Percentiles rank a stretch among this genome's conserved stretches.
These are phyloP conservation scores for Lactarius psammicola DNA, from an alignment of 768 basidiomycete genomes.

Conservation along the genomic window DNA sequence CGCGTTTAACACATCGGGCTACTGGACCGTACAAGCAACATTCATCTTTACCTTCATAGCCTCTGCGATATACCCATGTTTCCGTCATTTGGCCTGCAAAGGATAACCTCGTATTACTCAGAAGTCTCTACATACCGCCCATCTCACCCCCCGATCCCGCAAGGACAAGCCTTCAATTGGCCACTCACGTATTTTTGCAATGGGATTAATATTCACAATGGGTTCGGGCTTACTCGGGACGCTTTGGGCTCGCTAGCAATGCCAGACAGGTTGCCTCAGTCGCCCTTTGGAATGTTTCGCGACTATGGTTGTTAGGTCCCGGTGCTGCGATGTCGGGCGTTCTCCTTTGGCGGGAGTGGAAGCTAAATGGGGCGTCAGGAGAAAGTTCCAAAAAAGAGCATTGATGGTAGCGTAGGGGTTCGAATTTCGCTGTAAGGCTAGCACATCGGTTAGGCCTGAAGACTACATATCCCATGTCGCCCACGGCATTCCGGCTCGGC, in stretches of 20 bases:
- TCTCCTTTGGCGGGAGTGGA: slow-evolving; percentile 25
- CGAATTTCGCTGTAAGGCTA: not conserved
- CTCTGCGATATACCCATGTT: slow-evolving; percentile 22
- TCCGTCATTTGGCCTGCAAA: slow-evolving; percentile 3
- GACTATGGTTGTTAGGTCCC: slow-evolving; percentile 16
- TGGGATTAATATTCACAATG: slow-evolving; percentile 25
- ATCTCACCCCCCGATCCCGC: slow-evolving; percentile 10
- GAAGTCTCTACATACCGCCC: slow-evolving; percentile 16
- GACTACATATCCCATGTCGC: too few species aligned
- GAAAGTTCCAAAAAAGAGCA: slow-evolving; percentile 2
- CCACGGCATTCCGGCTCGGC: too few species aligned
- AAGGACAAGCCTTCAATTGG: slow-evolving; percentile 8
- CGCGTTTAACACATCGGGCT: slow-evolving; percentile 21
- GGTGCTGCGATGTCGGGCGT: slow-evolving; percentile 26
- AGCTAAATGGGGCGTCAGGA: slow-evolving; percentile 11
- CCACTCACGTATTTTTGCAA: slow-evolving; percentile 17
- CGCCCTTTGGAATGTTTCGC: slow-evolving; percentile 20
- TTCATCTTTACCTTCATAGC: slow-evolving; percentile 21
- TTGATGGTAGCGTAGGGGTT: not conserved
- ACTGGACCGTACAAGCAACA: slow-evolving; percentile 24
- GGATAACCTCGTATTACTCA: slow-evolving; percentile 15
- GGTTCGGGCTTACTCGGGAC: slow-evolving; percentile 16
- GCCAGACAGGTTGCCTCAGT: slow-evolving; percentile 7
- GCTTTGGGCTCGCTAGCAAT: slow-evolving; percentile 25
- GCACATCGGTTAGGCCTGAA: not conserved